phyloP scores from a whole-genome alignment of 1,284 basidiomycete species.

The Earliella scabrosa region DNA sequence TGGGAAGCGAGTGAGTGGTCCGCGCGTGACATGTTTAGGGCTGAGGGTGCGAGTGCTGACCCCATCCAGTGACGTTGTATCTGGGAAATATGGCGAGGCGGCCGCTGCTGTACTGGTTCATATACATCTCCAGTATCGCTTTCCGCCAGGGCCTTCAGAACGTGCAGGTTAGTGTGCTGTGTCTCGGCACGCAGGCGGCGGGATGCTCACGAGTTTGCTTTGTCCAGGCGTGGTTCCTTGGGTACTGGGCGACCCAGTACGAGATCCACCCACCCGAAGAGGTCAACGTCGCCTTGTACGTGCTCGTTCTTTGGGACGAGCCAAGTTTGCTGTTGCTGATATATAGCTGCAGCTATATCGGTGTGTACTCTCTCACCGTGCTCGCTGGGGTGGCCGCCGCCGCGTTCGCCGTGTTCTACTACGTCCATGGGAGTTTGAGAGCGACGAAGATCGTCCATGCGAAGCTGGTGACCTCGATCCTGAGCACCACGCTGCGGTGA shows the following conservation, averaged over 20 bases:
- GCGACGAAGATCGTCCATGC: constrained; percentile 64
- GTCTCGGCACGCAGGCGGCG: background rate
- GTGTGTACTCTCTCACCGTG: background rate
- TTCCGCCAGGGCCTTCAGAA: constrained; percentile 19
- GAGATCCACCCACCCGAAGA: constrained; percentile 24
- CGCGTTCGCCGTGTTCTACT: constrained; percentile 30
- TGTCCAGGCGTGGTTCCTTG: constrained; percentile 20
- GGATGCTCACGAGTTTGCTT: constrained; percentile 10
- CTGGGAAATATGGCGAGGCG: constrained; percentile 33
- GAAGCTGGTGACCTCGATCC: constrained; percentile 55
- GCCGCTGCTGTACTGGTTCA: constrained; percentile 37
- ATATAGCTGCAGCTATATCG: background rate
- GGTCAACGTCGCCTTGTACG: constrained; percentile 6
- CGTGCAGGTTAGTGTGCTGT: constrained; percentile 21
- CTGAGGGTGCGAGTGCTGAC: too few species aligned
- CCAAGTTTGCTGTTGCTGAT: background rate
- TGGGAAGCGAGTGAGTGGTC: constrained; percentile 44
- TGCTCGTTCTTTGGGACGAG: too few species aligned
- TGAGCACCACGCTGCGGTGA: constrained; percentile 57
- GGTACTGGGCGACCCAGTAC: constrained; percentile 25
- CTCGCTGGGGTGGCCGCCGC: background rate
- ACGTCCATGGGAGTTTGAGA: constrained; percentile 45
- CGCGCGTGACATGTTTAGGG: too few species aligned
- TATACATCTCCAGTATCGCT: constrained; percentile 24
- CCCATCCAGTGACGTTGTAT: constrained; percentile 33